Evolutionary conservation across 306 rosid species (phyloP), one percentile per base, ranked within the genome.

Genomic region (Comarum palustre): DNA sequence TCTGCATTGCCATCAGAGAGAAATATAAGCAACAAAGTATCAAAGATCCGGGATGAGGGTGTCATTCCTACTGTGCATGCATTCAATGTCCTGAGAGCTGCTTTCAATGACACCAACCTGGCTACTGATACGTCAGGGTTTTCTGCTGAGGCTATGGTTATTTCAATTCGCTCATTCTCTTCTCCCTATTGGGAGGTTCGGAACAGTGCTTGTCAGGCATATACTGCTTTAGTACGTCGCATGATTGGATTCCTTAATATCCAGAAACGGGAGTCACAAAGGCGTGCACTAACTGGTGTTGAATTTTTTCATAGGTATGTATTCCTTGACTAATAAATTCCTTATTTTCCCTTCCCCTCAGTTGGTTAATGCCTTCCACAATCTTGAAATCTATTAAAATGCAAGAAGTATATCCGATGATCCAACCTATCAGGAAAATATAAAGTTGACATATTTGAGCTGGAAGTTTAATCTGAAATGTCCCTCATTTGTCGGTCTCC

Each of bases 121-220:
- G 82, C 97, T 74, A 84, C 91, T 61, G 99, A 94, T 83, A 89
- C 95, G 3, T 94, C 99, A 57, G 99, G 99, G 69, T 94, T 94
- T 66, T 85, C 96, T 51, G 97, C 99, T 15, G 96, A 94, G 89
- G 97, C 96, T 73, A 80, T 94, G 79, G 75, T 88, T 78, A 80
- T 91, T 76, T 80, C 96, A 50, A 80, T 94, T 78, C 80, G 86
- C 62, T 85, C 99, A 27, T 94, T 94, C 88, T 94, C 99, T 74
- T 94, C 99, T 11, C 88, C 92, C 16, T 87, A 91, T 67, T 94
- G 99, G 99, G 99, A 94, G 85, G 89, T 94, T 48, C 85, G 97
- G 51, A 94, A 94, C 78, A 85, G 99, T 88, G 97, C 95, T 79
- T 94, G 97, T 80, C 88, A 85, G 69, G 93, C 97, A 66, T 94